Evolutionary conservation across 2,329 filamentous ascomycete species (phyloP), one percentile per base, ranked within the genome.

Genomic region (Alternaria sp.): DNA sequence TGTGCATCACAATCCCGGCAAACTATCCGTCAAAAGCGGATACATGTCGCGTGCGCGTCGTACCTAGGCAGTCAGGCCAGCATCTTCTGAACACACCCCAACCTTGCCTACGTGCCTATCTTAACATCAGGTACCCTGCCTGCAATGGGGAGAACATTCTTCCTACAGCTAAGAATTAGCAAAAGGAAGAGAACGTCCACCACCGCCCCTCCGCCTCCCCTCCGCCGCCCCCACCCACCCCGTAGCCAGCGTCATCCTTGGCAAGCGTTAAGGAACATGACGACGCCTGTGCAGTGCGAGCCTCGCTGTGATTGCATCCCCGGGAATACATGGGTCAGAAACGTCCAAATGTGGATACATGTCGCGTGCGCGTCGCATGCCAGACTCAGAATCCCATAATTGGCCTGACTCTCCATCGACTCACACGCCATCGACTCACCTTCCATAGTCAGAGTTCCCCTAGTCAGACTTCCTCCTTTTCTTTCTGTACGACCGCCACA

Each of bases 271-370:
- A 54, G 50, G 53, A 62, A 64, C 65, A 72, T 73, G 67, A 74
- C 69, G 72, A 74, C 70, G 70, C 70, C 43, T 61, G 54, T 57
- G 52, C 51, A 56, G 51, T 40, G 52, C 46, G 50, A 59, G 57
- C 40, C 47, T 53, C 43, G 36, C 36, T 53, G 36, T 53, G 57
- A 46, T 44, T 32, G 49, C 30, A 44, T 50, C 25, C 51, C 45
- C 28, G 32, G 57, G 53, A 36, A 30, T 44, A 32, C 59, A 54
- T 40, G 67, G 59, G 50, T 36, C 32, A 45, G 45, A 32, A 50
- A 63, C 43, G 55, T 36, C 55, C 59, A 44, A 59, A 65, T 63
- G 50, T 57, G 65, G 65, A 57, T 49, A 61, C 52, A 30, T 62
- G 65, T 70, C 63, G 67, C 65, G 62, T 70, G 68, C 61, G 59